These are phyloP conservation scores for Cystobasidium sp. DNA, from an alignment of 1,284 basidiomycete genomes.

Conservation along the genomic window DNA sequence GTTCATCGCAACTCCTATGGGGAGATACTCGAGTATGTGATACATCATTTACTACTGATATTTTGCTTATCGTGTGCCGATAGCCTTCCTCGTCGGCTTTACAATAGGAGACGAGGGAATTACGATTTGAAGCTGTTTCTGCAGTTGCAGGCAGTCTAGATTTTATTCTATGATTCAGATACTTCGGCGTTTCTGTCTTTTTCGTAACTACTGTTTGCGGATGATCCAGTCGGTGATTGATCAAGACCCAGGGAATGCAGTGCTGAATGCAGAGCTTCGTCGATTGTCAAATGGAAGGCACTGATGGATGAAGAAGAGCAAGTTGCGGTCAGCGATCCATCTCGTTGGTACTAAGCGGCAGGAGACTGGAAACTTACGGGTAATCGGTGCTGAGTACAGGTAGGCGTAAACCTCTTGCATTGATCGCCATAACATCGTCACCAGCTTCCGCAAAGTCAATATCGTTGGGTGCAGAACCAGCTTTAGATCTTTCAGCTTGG, in stretches of 20 bases:
- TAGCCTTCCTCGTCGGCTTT: no score
- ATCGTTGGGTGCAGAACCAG: constrained; percentile 12
- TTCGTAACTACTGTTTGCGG: constrained; percentile 16
- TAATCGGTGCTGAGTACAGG: constrained; percentile 40
- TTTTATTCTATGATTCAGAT: neutral
- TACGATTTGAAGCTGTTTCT: neutral
- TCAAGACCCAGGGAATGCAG: constrained; percentile 18
- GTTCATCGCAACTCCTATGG: no score
- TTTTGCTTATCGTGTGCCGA: no score
- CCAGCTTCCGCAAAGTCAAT: constrained; percentile 32
- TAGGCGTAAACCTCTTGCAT: constrained; percentile 6
- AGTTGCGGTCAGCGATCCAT: neutral
- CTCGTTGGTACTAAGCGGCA: neutral
- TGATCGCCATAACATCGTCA: neutral
- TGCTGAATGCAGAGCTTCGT: constrained; percentile 31
- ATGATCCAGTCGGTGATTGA: constrained; percentile 7
- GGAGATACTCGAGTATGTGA: no score
- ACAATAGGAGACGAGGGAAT: neutral
- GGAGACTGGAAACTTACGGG: constrained; percentile 9
- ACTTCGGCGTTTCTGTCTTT: constrained; percentile 14
- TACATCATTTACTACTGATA: no score
- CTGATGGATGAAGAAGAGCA: neutral
- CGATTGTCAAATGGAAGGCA: constrained; percentile 43
- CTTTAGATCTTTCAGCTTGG: constrained; percentile 13
- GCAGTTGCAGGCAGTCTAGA: neutral